A percentile compares a stretch with the other conserved stretches of the same genome.
These are phyloP conservation scores for Chaetomium tenue DNA, from an alignment of 495 filamentous ascomycete genomes.

Conservation along the genomic window DNA sequence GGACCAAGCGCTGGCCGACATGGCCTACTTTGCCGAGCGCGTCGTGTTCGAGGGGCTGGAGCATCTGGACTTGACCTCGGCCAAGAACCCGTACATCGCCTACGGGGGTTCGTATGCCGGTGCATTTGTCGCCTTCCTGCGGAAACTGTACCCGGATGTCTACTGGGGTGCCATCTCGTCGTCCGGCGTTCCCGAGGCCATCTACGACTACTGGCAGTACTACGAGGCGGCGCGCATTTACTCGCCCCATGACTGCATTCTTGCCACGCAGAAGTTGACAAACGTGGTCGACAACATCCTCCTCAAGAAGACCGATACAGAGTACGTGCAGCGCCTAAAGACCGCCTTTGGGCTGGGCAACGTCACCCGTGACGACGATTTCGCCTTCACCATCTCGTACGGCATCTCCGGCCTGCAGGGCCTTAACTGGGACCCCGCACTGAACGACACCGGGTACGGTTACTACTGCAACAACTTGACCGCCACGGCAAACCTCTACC, in stretches of 20 bases:
- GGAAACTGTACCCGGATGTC: slow-evolving; percentile 64
- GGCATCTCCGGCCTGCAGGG: slow-evolving; percentile 58
- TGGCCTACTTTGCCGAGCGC: slow-evolving; percentile 67
- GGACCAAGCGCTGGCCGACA: slow-evolving; percentile 70
- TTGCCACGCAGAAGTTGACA: slow-evolving; percentile 54
- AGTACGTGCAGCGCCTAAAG: slow-evolving; percentile 55
- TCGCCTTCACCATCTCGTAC: slow-evolving; percentile 54
- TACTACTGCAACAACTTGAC: slow-evolving; percentile 62
- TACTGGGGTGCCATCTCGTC: slow-evolving; percentile 69
- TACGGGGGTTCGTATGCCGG: slow-evolving; percentile 78
- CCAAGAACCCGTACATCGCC: slow-evolving; percentile 60
- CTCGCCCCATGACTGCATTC: slow-evolving; percentile 52
- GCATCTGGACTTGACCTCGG: slow-evolving; percentile 56
- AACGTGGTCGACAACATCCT: slow-evolving; percentile 67
- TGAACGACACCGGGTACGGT: slow-evolving; percentile 54
- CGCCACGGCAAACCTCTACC: slow-evolving; percentile 47
- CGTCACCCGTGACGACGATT: slow-evolving; percentile 59
- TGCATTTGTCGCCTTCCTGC: slow-evolving; percentile 66
- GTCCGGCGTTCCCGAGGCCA: slow-evolving; percentile 68
- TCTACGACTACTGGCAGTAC: slow-evolving; percentile 71
- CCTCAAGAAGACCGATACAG: slow-evolving; percentile 47
- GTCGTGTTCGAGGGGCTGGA: slow-evolving; percentile 66
- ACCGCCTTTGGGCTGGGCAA: slow-evolving; percentile 56
- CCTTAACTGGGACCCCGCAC: slow-evolving; percentile 67
- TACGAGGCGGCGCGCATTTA: slow-evolving; percentile 62